Evolutionary conservation across 805 yeast species (phyloP).

Genomic region (Maudiozyma saulgeensis): DNA sequence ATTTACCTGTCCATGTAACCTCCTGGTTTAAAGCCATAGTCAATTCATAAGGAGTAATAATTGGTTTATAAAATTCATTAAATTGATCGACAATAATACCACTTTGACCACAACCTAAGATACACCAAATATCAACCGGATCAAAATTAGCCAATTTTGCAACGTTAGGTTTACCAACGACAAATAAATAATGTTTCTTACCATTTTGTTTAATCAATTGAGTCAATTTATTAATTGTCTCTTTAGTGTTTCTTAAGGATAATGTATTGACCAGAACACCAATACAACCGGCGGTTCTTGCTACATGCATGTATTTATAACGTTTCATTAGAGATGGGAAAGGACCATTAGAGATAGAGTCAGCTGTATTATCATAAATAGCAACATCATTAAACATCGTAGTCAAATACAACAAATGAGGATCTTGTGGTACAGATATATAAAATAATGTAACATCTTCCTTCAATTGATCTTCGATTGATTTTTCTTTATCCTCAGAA

Average conservation of each 20-base stretch:
- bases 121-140: slow-evolving; percentile 88
- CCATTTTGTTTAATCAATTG: slow-evolving; percentile 60
- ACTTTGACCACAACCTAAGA: slow-evolving; percentile 88
- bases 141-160: slow-evolving; percentile 96
- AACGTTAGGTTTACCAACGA: slow-evolving; percentile 95
- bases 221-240: slow-evolving; percentile 52
- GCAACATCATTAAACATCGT: slow-evolving; percentile 56
- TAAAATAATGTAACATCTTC: slow-evolving; percentile 55
- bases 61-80: slow-evolving; percentile 80
- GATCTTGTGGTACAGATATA: slow-evolving; percentile 64
- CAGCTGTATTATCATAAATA: slow-evolving; percentile 36
- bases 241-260: slow-evolving; percentile 65
- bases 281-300: slow-evolving; percentile 83
- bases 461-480: slow-evolving; percentile 16
- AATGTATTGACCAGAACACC: slow-evolving; percentile 87
- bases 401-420: slow-evolving; percentile 64
- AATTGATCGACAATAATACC: slow-evolving; percentile 77
- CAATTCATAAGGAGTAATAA: slow-evolving; percentile 88
- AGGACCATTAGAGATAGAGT: slow-evolving; percentile 42
- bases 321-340: slow-evolving; percentile 74
- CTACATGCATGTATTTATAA: slow-evolving; percentile 77
- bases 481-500: slow-evolving; percentile 6
- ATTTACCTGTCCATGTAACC: slow-evolving; percentile 83
- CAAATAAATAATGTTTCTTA: slow-evolving; percentile 87
- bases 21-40: slow-evolving; percentile 69